A percentile compares a stretch with the other conserved stretches of the same genome.
These are phyloP conservation scores for Chalciporus piperatus DNA, from an alignment of 768 basidiomycete genomes.

Conservation along the genomic window DNA sequence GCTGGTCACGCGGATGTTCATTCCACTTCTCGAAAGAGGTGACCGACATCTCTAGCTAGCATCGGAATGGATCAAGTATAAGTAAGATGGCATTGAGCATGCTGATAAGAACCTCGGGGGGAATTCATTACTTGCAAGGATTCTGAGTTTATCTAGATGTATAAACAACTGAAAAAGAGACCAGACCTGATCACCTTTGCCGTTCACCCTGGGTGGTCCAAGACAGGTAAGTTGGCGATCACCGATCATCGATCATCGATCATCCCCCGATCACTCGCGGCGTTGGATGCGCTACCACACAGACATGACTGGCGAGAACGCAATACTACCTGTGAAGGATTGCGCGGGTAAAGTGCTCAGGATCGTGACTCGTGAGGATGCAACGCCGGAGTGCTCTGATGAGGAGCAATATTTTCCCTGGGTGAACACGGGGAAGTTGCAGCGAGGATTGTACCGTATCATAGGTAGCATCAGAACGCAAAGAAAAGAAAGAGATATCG, in stretches of 20 bases:
- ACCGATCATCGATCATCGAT: no score
- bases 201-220: constrained; percentile 37
- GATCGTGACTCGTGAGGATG: constrained; percentile 15
- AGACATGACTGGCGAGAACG: constrained; percentile 32
- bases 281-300: not conserved
- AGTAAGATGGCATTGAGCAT: constrained; percentile 38
- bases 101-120: constrained; percentile 9
- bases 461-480: no score
- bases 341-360: constrained; percentile 26
- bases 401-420: constrained; percentile 31
- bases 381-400: constrained; percentile 24
- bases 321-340: constrained; percentile 24
- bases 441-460: no score
- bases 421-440: no score
- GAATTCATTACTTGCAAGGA: constrained; percentile 7
- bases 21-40: constrained; percentile 33
- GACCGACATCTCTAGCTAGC: constrained; percentile 34
- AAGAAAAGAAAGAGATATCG: no score
- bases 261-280: constrained; percentile 3
- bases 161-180: constrained; percentile 33
- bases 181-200: constrained; percentile 30
- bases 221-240: constrained; percentile 18
- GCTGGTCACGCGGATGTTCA: constrained; percentile 30
- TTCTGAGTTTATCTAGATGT: constrained; percentile 23
- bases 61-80: constrained; percentile 31